phyloP scores from a whole-genome alignment of 495 filamentous ascomycete species.

The Trichoderma erinaceum region DNA sequence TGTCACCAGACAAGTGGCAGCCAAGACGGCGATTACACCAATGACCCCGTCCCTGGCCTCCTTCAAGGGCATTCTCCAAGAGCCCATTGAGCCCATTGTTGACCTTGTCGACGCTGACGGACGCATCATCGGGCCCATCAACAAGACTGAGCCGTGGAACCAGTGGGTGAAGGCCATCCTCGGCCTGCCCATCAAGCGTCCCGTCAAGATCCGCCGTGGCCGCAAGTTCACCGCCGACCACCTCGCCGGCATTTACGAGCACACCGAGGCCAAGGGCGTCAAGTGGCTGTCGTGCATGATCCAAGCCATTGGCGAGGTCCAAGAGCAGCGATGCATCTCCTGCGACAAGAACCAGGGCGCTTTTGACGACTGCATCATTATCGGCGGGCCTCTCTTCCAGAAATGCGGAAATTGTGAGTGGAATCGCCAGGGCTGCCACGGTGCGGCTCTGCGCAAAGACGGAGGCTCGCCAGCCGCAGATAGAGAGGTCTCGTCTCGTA shows the following conservation, averaged over 20 bases:
- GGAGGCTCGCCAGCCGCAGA: background rate
- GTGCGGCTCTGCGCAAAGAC: conserved; percentile 11
- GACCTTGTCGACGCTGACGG: conserved; percentile 21
- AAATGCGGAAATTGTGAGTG: conserved; percentile 34
- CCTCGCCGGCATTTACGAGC: conserved; percentile 23
- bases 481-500: background rate
- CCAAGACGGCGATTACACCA: background rate
- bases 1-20: background rate
- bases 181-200: conserved; percentile 24
- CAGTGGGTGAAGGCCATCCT: conserved; percentile 18
- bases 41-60: background rate
- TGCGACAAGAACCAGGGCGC: conserved; percentile 23
- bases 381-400: conserved; percentile 22
- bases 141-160: conserved; percentile 18
- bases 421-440: conserved; percentile 27
- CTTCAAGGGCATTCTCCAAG: background rate
- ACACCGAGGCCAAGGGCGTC: conserved; percentile 23
- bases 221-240: conserved; percentile 24
- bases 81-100: background rate
- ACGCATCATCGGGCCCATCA: conserved; percentile 19
- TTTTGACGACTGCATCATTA: conserved; percentile 25
- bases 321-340: conserved; percentile 22
- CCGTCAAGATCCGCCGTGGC: conserved; percentile 24
- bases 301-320: conserved; percentile 27
- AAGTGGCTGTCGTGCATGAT: conserved; percentile 30